Evolutionary conservation across 805 yeast species (phyloP).

Genomic region (Zygotorulaspora danielsina): DNA sequence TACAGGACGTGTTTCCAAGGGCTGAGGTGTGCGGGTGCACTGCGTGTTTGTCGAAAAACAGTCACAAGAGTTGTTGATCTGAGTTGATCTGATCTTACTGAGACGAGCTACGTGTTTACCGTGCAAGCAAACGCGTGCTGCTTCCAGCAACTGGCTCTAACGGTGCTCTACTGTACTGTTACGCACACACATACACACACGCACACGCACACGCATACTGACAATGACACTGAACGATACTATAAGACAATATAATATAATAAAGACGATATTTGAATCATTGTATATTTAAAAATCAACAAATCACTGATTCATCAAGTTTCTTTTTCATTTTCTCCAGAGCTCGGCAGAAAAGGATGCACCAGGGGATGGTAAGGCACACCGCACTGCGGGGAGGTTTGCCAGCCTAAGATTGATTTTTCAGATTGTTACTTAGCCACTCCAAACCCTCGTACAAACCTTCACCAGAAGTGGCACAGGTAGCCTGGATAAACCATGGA

Average conservation of each 20-base stretch:
- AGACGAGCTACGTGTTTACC: too few relatives aligned
- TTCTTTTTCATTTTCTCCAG: neutral
- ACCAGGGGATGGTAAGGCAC: neutral
- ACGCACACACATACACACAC: too few relatives aligned
- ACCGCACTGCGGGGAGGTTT: too few relatives aligned
- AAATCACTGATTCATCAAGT: neutral
- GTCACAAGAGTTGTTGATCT: too few relatives aligned
- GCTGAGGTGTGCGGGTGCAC: neutral
- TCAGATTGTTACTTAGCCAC: constrained; percentile 90
- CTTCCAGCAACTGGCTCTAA: too few relatives aligned
- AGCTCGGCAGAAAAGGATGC: neutral
- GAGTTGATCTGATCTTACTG: too few relatives aligned
- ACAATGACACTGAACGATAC: constrained; percentile 2
- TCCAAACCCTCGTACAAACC: constrained; percentile 97
- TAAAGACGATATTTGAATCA: constrained; percentile 2
- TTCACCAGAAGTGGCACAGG: constrained; percentile 99
- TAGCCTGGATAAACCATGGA: constrained; percentile 98
- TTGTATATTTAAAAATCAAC: constrained; percentile 1
- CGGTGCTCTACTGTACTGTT: too few relatives aligned
- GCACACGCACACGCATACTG: too few relatives aligned
- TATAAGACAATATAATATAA: constrained; percentile 2
- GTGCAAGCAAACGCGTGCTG: too few relatives aligned
- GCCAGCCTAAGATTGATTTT: constrained; percentile 48
- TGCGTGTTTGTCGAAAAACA: too few relatives aligned
- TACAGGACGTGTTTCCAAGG: neutral